Conservation (phyloP, 2,329 filamentous ascomycete species). For the Paecilomyces sp. region DNA sequence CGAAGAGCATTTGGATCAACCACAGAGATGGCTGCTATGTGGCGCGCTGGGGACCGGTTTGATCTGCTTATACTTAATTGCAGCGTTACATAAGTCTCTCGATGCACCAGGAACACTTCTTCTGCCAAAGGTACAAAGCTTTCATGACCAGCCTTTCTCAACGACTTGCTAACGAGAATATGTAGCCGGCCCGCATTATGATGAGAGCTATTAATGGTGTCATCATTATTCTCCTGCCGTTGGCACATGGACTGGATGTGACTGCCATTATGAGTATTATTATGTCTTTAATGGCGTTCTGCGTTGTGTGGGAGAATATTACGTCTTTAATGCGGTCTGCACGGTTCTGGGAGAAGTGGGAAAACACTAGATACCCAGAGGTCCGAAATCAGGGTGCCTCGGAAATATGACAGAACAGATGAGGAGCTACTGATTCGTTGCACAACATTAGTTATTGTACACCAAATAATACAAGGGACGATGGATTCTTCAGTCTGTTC, state of each 20-base stretch:
- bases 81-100: slow-evolving; percentile 34
- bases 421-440: too few species aligned
- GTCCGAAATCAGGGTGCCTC: neutral
- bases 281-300: slow-evolving; percentile 37
- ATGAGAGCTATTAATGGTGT: slow-evolving; percentile 29
- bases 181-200: slow-evolving; percentile 10
- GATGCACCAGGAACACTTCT: slow-evolving; percentile 26
- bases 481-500: too few species aligned
- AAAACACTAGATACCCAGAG: slow-evolving; percentile 20
- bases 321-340: slow-evolving; percentile 16
- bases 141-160: neutral
- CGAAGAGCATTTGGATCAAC: slow-evolving; percentile 33
- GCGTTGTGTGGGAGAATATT: slow-evolving; percentile 40
- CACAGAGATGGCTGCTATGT: slow-evolving; percentile 43
- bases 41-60: slow-evolving; percentile 41
- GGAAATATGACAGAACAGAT: too few species aligned
- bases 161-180: neutral
- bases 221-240: slow-evolving; percentile 28
- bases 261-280: slow-evolving; percentile 36
- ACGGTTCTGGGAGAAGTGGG: slow-evolving; percentile 22
- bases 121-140: slow-evolving; percentile 19
- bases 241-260: slow-evolving; percentile 19
- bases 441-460: too few species aligned
- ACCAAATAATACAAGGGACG: too few species aligned
- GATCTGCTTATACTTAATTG: slow-evolving; percentile 32